A percentile compares a stretch with the other conserved stretches of the same genome.
Evolutionary conservation across 2,329 filamentous ascomycete species (phyloP).

Genomic region (Cladosporium cucumerinum): DNA sequence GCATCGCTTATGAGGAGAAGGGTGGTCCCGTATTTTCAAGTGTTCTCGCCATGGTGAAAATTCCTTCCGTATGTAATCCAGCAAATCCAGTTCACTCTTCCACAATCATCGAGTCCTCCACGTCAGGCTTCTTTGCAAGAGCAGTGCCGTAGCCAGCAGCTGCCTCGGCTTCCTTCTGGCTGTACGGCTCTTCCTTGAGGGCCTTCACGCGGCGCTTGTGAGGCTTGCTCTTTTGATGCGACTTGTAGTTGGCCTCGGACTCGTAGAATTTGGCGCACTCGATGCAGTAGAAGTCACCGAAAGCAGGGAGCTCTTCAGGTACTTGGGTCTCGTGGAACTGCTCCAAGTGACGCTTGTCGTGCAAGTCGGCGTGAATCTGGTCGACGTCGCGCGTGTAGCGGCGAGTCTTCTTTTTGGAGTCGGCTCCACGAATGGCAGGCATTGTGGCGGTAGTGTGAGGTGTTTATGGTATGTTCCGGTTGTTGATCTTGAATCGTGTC

Average conservation of each 20-base stretch:
- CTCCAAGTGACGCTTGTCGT: constrained; percentile 72
- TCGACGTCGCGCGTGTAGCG: constrained; percentile 73
- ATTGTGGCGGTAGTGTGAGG: constrained; percentile 32
- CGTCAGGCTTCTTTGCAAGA: constrained; percentile 39
- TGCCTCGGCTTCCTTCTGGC: constrained; percentile 80
- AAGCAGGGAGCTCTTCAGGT: constrained; percentile 78
- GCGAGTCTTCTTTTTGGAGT: constrained; percentile 49
- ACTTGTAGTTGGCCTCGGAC: constrained; percentile 68
- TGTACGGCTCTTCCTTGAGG: constrained; percentile 79
- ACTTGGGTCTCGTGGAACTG: constrained; percentile 76
- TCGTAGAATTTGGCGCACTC: constrained; percentile 98
- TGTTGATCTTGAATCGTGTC: neutral
- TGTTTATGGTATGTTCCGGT: neutral
- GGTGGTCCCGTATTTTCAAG: neutral
- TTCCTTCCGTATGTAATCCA: neutral
- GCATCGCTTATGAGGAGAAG: neutral
- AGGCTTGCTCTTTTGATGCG: constrained; percentile 81
- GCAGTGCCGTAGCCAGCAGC: constrained; percentile 61
- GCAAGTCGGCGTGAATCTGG: constrained; percentile 81
- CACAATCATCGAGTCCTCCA: constrained; percentile 29
- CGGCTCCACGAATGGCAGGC: constrained; percentile 49
- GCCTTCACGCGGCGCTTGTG: constrained; percentile 90
- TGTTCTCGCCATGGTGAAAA: neutral
- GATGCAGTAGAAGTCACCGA: constrained; percentile 82
- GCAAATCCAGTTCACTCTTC: constrained; percentile 20